Evolutionary conservation across 768 basidiomycete genomes (phyloP).

Genomic region (Hydnomerulius pinastri): DNA sequence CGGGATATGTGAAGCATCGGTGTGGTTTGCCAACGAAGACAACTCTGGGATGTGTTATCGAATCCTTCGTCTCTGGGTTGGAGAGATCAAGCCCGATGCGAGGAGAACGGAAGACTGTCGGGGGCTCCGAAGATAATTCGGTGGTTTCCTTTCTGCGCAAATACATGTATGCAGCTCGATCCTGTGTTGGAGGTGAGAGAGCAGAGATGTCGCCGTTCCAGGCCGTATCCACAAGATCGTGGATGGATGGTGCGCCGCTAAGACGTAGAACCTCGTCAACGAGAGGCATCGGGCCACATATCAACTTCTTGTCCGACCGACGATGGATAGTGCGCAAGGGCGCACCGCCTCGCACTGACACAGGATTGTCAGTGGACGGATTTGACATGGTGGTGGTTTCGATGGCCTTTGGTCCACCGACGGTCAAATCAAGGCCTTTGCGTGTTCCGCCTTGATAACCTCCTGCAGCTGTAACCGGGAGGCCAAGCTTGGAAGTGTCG

Average conservation of each 20-base stretch:
- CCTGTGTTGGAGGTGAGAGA: slow-evolving; percentile 35
- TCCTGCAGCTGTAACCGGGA: slow-evolving; percentile 44
- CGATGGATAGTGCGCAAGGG: slow-evolving; percentile 67
- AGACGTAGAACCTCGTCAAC: slow-evolving; percentile 69
- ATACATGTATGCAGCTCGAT: slow-evolving; percentile 27
- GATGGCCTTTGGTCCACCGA: slow-evolving; percentile 44
- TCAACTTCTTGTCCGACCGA: slow-evolving; percentile 47
- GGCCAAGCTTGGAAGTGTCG: slow-evolving; percentile 37
- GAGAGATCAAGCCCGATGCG: slow-evolving; percentile 80
- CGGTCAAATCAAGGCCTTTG: slow-evolving; percentile 76
- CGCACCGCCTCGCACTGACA: slow-evolving; percentile 58
- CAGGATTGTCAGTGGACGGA: slow-evolving; percentile 7
- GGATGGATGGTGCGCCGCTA: slow-evolving; percentile 48
- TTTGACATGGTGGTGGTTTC: neutral
- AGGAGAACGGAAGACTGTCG: slow-evolving; percentile 60
- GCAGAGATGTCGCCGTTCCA: slow-evolving; percentile 63
- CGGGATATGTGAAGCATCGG: slow-evolving; percentile 63
- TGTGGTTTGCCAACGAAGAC: slow-evolving; percentile 61
- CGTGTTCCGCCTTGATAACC: slow-evolving; percentile 71
- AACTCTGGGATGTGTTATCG: slow-evolving; percentile 49
- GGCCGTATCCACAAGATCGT: slow-evolving; percentile 54
- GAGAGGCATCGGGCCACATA: slow-evolving; percentile 76
- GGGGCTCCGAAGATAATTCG: slow-evolving; percentile 3
- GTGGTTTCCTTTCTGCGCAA: slow-evolving; percentile 10
- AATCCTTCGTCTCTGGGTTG: slow-evolving; percentile 52